Evolutionary conservation across 2,329 filamentous ascomycete species (phyloP).

Genomic region (Colletotrichum lini): DNA sequence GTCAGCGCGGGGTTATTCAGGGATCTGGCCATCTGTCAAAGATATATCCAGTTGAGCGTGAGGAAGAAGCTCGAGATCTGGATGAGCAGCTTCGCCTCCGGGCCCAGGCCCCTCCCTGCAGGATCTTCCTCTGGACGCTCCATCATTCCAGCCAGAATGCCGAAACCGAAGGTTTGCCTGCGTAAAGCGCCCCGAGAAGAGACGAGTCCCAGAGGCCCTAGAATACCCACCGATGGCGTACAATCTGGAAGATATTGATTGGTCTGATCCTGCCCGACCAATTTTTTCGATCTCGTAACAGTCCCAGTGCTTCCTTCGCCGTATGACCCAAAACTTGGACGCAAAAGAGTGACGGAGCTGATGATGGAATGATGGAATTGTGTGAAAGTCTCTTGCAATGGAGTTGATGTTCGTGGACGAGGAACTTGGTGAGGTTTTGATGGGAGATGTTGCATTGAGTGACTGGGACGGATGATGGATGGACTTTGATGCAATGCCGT

Average conservation of each 20-base stretch:
- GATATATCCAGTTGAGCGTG: background rate
- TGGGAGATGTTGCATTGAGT: too few relatives aligned
- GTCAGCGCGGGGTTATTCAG: too few relatives aligned
- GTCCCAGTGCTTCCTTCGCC: too few relatives aligned
- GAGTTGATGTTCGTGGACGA: too few relatives aligned
- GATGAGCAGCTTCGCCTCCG: slow-evolving; percentile 19
- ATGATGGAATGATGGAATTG: too few relatives aligned
- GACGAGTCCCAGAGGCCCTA: background rate
- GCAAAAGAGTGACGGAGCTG: too few relatives aligned
- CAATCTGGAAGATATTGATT: background rate
- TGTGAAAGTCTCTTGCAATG: too few relatives aligned
- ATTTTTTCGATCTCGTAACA: too few relatives aligned
- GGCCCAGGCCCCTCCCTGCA: background rate
- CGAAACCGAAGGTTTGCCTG: background rate
- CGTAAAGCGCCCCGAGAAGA: background rate
- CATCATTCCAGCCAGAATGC: background rate
- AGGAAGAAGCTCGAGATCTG: background rate
- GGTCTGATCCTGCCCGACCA: too few relatives aligned
- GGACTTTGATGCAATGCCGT: background rate
- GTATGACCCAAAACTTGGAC: too few relatives aligned
- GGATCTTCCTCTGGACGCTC: slow-evolving; percentile 24
- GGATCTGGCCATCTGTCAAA: background rate
- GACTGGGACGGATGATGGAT: too few relatives aligned
- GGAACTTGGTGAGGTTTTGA: too few relatives aligned
- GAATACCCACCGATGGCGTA: background rate